phyloP scores from a whole-genome alignment of 2,329 filamentous ascomycete genomes.

The Xylariomycetidae sp. region DNA sequence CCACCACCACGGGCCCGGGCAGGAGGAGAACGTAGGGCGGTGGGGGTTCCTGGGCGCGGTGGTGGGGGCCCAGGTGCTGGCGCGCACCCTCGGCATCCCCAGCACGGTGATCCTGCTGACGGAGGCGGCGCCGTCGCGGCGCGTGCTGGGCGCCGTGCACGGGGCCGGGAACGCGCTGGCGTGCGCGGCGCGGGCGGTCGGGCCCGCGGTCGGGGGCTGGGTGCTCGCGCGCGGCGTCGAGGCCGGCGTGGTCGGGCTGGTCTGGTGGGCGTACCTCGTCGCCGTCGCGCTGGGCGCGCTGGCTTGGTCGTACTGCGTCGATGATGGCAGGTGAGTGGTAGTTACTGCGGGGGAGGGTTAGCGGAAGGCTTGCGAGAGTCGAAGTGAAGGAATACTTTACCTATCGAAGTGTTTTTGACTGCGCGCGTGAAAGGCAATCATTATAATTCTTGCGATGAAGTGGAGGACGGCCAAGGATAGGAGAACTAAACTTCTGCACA shows the following conservation, averaged over 20 bases:
- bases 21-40: constrained; percentile 18
- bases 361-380: too few relatives aligned
- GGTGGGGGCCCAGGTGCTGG: constrained; percentile 53
- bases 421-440: too few relatives aligned
- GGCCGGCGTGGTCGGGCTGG: constrained; percentile 20
- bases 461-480: too few relatives aligned
- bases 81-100: constrained; percentile 48
- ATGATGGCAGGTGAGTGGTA: too few relatives aligned
- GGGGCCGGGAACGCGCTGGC: constrained; percentile 27
- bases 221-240: constrained; percentile 23
- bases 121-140: constrained; percentile 29
- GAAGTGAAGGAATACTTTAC: too few relatives aligned
- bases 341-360: too few relatives aligned
- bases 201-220: constrained; percentile 22
- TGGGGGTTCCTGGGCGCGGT: constrained; percentile 52
- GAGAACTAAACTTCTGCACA: too few relatives aligned
- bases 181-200: constrained; percentile 20
- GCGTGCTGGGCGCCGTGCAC: constrained; percentile 32
- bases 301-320: constrained; percentile 22
- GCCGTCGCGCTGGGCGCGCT: constrained; percentile 20
- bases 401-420: too few relatives aligned
- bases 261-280: constrained; percentile 26
- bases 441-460: too few relatives aligned
- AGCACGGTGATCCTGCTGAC: constrained; percentile 34
- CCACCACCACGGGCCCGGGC: not conserved